Base-by-base conservation (phyloP, 179 eudicot genomes). In the Gypsophila paniculata region DNA sequence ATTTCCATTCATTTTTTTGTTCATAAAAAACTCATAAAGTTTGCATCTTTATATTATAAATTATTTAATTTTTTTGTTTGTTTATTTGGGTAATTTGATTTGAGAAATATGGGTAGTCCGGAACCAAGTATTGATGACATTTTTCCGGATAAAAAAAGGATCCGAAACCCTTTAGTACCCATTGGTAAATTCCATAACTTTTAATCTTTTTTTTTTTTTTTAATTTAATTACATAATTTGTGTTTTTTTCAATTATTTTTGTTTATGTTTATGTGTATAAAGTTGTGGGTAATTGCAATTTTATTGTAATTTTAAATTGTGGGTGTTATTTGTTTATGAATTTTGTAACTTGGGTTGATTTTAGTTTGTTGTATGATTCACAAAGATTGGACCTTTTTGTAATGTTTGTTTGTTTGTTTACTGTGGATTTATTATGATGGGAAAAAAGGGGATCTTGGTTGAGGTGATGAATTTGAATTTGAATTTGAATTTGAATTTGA, bases 131-230 rank as follows among this genome's bases (percentile, higher is more conserved):
- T 65, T 13, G 69, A 42, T 42, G 69, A 65, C 0, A 2, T 88
- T 21, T 87, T 83, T 60, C 63, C 58, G 44, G 84, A 79, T 67
- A 85, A 87, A 70, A 87, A 87, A 80, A 83, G 88, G 26, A 71
- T 76, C 70, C 79, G 61, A 46, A 87, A 87, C 79, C 90, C 90
- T 39, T 73, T 85, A 32, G 93, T 88, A 22, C 93, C 93, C 3
- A 70, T 88, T 59, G 93, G 93, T 82, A 64, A 74, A 29, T 8
- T 62, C 55, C 22, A 60, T 18, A 5, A 18, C 38, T 49, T 69
- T 68, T 0, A 68, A 49, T 22, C 57, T 53, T 65, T 1, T 19
- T 36, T 42, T 2, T 10, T 58, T 38, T 62, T 5, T 1, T 60
- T 3, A 14, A 59, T 59, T 23, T 29, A 29, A 29, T 29, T 29